Percentiles rank a stretch among this genome's conserved stretches.
Evolutionary conservation across 1,284 basidiomycete genomes (phyloP).

Genomic region (Filobasidium uniguttulatum): DNA sequence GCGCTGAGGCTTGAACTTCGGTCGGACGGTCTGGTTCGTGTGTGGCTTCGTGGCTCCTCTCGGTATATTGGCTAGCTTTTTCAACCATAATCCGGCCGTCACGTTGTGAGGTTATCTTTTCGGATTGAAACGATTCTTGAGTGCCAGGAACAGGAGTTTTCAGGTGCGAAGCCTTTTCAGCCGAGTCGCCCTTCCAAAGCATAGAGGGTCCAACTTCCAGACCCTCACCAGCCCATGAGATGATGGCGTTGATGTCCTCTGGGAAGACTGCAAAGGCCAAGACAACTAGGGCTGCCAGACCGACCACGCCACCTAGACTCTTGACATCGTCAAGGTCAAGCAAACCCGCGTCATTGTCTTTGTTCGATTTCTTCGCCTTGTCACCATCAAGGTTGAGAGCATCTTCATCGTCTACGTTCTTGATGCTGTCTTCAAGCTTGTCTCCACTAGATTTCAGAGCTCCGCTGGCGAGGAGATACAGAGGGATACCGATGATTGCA

Average conservation of each 20-base stretch:
- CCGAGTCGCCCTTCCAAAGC: too few species aligned
- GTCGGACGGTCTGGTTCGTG: too few species aligned
- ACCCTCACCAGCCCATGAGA: not conserved
- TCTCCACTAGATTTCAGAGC: conserved; percentile 5
- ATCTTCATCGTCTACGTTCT: conserved; percentile 1
- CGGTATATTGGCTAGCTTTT: too few species aligned
- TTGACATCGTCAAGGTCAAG: conserved; percentile 12
- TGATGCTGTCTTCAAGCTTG: conserved; percentile 9
- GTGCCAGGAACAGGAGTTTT: too few species aligned
- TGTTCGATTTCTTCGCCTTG: conserved; percentile 11
- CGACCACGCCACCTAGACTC: conserved; percentile 11
- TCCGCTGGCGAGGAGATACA: conserved; percentile 10
- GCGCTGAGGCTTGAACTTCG: too few species aligned
- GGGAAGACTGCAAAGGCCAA: conserved; percentile 15
- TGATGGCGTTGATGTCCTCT: conserved; percentile 10
- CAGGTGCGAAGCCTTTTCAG: too few species aligned
- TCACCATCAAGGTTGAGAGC: not conserved
- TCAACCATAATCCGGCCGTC: too few species aligned
- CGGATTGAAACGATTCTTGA: too few species aligned
- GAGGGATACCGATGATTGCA: conserved; percentile 14
- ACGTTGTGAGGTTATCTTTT: too few species aligned
- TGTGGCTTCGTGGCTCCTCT: too few species aligned
- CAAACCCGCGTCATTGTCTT: conserved; percentile 9
- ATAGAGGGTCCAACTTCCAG: too few species aligned
- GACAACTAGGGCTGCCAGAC: conserved; percentile 10